Evolutionary conservation across 495 filamentous ascomycete genomes (phyloP), one percentile per base, ranked within the genome.

Genomic region (Trichoderma gamsii): DNA sequence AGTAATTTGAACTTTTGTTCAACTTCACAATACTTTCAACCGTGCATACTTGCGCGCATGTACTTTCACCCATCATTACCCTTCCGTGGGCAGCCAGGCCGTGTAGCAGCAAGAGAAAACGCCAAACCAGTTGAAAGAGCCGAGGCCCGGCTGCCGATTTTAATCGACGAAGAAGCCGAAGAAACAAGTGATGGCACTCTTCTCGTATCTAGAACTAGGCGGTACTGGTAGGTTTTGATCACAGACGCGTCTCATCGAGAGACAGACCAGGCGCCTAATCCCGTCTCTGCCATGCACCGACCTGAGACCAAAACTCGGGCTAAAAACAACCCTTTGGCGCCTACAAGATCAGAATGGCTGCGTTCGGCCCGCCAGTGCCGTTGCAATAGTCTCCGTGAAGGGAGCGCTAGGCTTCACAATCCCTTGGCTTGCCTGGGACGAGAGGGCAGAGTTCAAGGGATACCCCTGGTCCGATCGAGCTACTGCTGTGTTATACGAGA

Each of bases 341-440:
- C n/a, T 52, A 13, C n/a, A 25, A 67, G 65, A 56, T 32, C 46
- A 23, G 18, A 38, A 27, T 35, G 29, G 35, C 38, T 44, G 65
- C n/a, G 46, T 35, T 4, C 46, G 65, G 46, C 44, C 65, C 65
- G 65, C 65, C 65, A 44, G 15, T 67, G 38, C 65, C 65, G 27
- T 52, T 61, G 27, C 4, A 61, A 32, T 56, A 25, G 21, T 56
- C 66, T 68, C 32, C 51, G 35, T 41, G 5, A 9, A 56, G 21
- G 18, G 35, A 38, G 51, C 51, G 51, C 51, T 25, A 56, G 21
- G 51, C 18, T 25, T 56, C 51, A 56, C 51, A 16, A 56, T 56
- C 51, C 21, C n/a, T n/a, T 25, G 2, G 21, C 51, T 25, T 21
- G 51, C 6, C 21, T 25, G n/a, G 35, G 35, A 21, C 51, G 21